Evolutionary conservation across 2,329 filamentous ascomycete genomes (phyloP).

Genomic region (Penicillium sp.): DNA sequence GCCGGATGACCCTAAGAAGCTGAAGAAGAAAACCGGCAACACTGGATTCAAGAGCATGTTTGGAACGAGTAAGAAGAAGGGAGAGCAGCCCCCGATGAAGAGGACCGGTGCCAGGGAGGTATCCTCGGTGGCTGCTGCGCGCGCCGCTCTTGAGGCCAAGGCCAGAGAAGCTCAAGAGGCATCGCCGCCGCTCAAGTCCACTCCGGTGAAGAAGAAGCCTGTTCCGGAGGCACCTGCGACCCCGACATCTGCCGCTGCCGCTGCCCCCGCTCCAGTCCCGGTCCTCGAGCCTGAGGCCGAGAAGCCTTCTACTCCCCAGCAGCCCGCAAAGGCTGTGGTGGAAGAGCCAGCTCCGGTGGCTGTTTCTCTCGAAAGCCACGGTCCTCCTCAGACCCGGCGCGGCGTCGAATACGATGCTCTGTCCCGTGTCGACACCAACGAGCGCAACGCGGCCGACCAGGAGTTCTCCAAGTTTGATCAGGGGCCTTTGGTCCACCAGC

Average conservation of each 20-base stretch:
- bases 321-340: constrained; percentile 14
- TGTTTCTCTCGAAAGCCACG: constrained; percentile 16
- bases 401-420: constrained; percentile 52
- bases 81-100: constrained; percentile 32
- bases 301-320: constrained; percentile 11
- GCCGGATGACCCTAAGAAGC: constrained; percentile 38
- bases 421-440: constrained; percentile 56
- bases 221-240: constrained; percentile 18
- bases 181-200: constrained; percentile 22
- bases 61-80: constrained; percentile 38
- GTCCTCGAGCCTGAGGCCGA: neutral
- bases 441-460: constrained; percentile 42
- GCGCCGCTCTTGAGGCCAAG: constrained; percentile 40
- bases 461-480: constrained; percentile 72
- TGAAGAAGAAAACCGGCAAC: constrained; percentile 42
- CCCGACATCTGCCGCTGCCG: neutral
- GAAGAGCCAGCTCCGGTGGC: constrained; percentile 22
- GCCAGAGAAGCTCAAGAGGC: constrained; percentile 33
- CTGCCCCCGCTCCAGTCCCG: neutral
- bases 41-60: constrained; percentile 45
- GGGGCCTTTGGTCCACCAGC: constrained; percentile 79
- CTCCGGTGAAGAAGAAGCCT: constrained; percentile 35
- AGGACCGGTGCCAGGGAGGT: constrained; percentile 28
- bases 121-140: constrained; percentile 42
- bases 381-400: constrained; percentile 43